Conservation (phyloP, 768 basidiomycete species). For the Russula compacta region DNA sequence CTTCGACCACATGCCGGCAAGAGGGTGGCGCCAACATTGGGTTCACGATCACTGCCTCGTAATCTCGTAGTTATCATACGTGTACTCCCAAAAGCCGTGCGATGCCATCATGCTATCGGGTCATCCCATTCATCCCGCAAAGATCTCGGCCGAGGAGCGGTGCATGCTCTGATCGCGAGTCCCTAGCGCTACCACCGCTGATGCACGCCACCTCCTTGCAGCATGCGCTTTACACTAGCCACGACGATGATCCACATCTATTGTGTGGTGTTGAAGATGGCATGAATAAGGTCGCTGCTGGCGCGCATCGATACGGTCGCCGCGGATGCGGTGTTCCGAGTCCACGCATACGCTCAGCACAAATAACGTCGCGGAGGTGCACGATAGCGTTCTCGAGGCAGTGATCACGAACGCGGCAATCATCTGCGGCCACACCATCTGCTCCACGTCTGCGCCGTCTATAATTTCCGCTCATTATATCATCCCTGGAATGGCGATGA, state of each 20-base stretch:
- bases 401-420: conserved; percentile 94
- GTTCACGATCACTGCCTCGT: too few relatives aligned
- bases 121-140: too few relatives aligned
- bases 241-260: neutral
- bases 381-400: conserved; percentile 62
- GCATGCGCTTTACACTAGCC: neutral
- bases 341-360: conserved; percentile 64
- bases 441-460: conserved; percentile 77
- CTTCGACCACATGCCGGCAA: too few relatives aligned
- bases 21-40: too few relatives aligned
- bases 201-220: too few relatives aligned
- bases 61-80: too few relatives aligned
- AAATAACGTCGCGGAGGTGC: conserved; percentile 53
- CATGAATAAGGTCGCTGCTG: neutral
- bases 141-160: neutral
- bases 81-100: too few relatives aligned
- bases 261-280: neutral
- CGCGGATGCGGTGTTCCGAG: conserved; percentile 52
- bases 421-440: conserved; percentile 84
- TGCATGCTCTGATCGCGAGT: neutral
- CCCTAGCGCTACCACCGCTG: neutral
- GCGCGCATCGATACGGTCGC: conserved; percentile 45
- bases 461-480: conserved; percentile 91
- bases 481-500: conserved; percentile 79
- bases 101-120: too few relatives aligned